Conservation (phyloP, 441 rosid genomes). For the Bruguiera hainesii region DNA sequence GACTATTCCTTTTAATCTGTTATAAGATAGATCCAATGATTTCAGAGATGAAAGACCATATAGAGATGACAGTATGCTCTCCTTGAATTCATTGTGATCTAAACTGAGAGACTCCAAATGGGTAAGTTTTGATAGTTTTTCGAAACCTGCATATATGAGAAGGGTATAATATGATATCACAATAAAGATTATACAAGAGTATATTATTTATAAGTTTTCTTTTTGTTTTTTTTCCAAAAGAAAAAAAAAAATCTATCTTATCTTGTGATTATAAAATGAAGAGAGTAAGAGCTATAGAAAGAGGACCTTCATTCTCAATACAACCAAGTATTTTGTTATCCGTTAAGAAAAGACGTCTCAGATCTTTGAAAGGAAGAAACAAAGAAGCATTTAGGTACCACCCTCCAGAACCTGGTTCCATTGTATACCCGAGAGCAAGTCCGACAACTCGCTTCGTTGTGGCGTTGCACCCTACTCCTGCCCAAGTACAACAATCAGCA, state of each 20-base stretch:
- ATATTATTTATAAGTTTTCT: too few species aligned
- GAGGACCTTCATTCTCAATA: constrained; percentile 19
- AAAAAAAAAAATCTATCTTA: too few species aligned
- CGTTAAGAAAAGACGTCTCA: neutral
- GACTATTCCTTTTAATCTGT: neutral
- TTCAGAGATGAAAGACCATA: constrained; percentile 20
- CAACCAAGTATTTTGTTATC: neutral
- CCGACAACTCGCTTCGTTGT: constrained; percentile 4
- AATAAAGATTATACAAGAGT: too few species aligned
- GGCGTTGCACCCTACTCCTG: constrained; percentile 4
- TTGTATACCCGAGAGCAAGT: neutral
- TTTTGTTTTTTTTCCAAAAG: too few species aligned
- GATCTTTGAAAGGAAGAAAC: constrained; percentile 15
- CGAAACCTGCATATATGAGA: neutral
- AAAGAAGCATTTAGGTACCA: constrained; percentile 14
- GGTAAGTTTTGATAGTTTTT: neutral
- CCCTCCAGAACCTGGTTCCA: neutral
- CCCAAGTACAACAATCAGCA: constrained; percentile 14
- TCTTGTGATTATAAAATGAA: too few species aligned
- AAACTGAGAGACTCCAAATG: neutral
- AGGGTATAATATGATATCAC: too few species aligned
- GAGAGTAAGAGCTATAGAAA: too few species aligned
- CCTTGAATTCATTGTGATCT: neutral
- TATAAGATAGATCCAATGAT: neutral
- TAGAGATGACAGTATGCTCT: constrained; percentile 18